A percentile compares a stretch with the other conserved stretches of the same genome.
Evolutionary conservation across 2,329 filamentous ascomycete species (phyloP).

Genomic region (Botryotinia globosa): DNA sequence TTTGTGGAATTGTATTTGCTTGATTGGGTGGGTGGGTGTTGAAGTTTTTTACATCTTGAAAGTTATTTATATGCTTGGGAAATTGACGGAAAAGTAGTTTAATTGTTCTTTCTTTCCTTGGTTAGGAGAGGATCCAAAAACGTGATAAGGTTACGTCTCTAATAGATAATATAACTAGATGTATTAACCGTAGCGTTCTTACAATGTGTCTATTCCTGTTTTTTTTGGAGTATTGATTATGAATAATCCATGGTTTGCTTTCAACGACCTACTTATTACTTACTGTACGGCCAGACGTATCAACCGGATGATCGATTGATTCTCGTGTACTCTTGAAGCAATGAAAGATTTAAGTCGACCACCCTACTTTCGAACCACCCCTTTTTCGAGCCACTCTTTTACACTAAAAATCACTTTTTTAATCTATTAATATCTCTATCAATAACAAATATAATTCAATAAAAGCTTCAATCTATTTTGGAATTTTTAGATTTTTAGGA

Average conservation of each 20-base stretch:
- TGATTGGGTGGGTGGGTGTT: background rate
- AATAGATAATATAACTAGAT: background rate
- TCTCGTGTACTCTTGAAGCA: background rate
- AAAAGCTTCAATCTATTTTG: too few species aligned
- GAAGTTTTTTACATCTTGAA: background rate
- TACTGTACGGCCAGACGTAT: background rate
- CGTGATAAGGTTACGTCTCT: background rate
- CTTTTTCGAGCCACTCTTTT: too few species aligned
- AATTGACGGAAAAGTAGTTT: fast-evolving
- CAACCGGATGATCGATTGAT: background rate
- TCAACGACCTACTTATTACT: too few species aligned
- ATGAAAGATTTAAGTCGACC: too few species aligned
- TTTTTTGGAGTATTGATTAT: background rate
- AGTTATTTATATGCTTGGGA: background rate
- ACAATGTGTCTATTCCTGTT: fast-evolving
- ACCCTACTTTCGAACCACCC: too few species aligned
- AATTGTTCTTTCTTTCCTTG: background rate
- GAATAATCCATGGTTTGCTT: background rate
- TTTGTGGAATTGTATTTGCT: background rate
- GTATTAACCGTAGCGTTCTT: background rate
- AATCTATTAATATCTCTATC: too few species aligned
- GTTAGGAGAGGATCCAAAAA: background rate
- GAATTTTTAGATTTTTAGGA: too few species aligned
- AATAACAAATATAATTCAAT: too few species aligned
- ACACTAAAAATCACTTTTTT: too few species aligned